Conservation (phyloP, 306 rosid genomes). For the Quercus ilex region DNA sequence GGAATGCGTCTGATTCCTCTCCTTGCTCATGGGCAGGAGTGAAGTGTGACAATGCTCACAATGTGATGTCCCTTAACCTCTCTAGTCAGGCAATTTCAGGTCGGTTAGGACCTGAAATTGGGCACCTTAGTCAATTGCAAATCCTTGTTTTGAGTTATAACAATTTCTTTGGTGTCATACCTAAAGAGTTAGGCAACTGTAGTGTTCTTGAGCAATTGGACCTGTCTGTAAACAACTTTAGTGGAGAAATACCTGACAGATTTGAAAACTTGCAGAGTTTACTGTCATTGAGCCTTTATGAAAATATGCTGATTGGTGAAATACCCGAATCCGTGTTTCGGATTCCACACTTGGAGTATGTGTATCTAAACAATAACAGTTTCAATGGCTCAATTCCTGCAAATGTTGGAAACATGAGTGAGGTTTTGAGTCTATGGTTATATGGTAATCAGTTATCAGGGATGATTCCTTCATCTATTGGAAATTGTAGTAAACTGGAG, state of each 20-base stretch:
- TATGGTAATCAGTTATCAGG: conserved; percentile 43
- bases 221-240: conserved; percentile 36
- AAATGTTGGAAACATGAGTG: conserved; percentile 45
- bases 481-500: conserved; percentile 47
- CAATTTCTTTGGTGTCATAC: conserved; percentile 41
- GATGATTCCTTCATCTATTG: conserved; percentile 63
- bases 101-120: conserved; percentile 52
- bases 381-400: conserved; percentile 60
- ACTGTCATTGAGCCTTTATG: conserved; percentile 23
- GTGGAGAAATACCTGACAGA: conserved; percentile 48
- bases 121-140: conserved; percentile 36
- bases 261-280: conserved; percentile 32
- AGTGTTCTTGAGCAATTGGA: conserved; percentile 39
- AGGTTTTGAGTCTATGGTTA: conserved; percentile 28
- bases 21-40: conserved; percentile 84
- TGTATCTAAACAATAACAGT: conserved; percentile 38
- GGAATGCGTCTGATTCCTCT: conserved; percentile 59
- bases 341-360: conserved; percentile 26
- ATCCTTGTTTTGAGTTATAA: conserved; percentile 34
- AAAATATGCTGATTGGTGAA: conserved; percentile 36
- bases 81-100: conserved; percentile 45
- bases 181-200: conserved; percentile 42
- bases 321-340: conserved; percentile 52
- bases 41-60: conserved; percentile 40
- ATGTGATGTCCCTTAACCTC: conserved; percentile 53